phyloP scores from a whole-genome alignment of 1,284 basidiomycete species.

The Ceraceosorus bombacis region DNA sequence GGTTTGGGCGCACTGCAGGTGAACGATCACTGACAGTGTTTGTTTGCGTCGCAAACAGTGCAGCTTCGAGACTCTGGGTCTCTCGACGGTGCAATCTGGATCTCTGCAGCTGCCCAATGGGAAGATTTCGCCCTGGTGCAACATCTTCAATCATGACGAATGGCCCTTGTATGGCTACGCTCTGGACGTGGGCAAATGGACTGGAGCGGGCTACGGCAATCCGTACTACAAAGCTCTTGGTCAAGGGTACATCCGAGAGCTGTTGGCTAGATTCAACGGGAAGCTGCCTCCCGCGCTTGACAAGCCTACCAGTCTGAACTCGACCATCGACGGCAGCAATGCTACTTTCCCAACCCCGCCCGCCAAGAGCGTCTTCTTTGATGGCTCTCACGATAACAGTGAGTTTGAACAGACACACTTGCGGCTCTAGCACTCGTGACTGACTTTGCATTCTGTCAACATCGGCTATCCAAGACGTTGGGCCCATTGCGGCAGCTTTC shows the following conservation, averaged over 20 bases:
- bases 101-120: conserved; percentile 9
- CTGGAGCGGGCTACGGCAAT: conserved; percentile 20
- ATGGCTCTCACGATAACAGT: conserved; percentile 22
- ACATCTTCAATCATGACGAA: conserved; percentile 12
- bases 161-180: conserved; percentile 19
- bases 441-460: not conserved
- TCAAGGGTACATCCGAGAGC: conserved; percentile 17
- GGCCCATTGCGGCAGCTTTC: conserved; percentile 18
- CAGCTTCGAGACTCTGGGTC: conserved; percentile 17
- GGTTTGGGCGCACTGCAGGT: too few species aligned
- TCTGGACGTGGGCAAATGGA: conserved; percentile 18
- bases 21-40: too few species aligned
- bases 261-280: conserved; percentile 13
- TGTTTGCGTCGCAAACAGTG: not conserved
- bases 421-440: not conserved
- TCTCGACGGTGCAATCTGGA: conserved; percentile 12
- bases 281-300: conserved; percentile 3
- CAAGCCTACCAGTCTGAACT: conserved; percentile 16
- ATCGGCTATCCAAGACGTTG: conserved; percentile 6
- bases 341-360: conserved; percentile 15
- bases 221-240: conserved; percentile 14
- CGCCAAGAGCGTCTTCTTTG: conserved; percentile 13
- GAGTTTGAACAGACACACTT: not conserved
- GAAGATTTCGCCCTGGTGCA: conserved; percentile 11
- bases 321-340: conserved; percentile 14